Evolutionary conservation across 345 rosid genomes (phyloP), one percentile per base, ranked within the genome.

Genomic region (Pugionium dolabratum): DNA sequence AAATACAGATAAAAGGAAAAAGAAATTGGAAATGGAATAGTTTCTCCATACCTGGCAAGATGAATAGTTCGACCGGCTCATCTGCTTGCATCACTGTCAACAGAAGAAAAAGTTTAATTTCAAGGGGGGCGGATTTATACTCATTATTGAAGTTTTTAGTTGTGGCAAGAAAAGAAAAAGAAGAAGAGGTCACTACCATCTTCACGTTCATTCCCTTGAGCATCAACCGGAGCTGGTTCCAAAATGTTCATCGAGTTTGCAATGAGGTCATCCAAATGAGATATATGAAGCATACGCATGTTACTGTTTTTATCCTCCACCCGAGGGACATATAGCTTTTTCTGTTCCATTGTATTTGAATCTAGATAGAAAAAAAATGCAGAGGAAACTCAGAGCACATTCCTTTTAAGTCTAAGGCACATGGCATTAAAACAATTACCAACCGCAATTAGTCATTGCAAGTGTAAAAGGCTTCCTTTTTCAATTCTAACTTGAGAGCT

Each of bases 241-340:
- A 94, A 81, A 74, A 94, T 94, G 61, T 84, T 72, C 99, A 94
- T 94, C 0, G 99, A 85, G 66, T 94, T 94, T 33, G 96, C 88
- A 75, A 87, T 73, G 7, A 90, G 79, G 78, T 90, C 97, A 49
- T 84, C 83, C 64, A 88, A 76, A 39, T 75, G 81, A 28, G 91
- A 85, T 59, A 90, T 85, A 67, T 81, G 81, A 43, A 90, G 79
- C 97, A 94, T 88, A 46, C 91, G 70, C 97, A 94, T 90, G 76
- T 90, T 79, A 58, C 95, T 71, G 43, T 90, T 90, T 82, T 84
- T 90, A 77, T 94, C 97, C 82, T 90, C 99, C 67, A 94, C 97
- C 10, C 87, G 81, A 8, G 97, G 99, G 53, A 94, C 96, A 80
- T 86, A 90, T 41, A 94, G 83, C 81, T 79, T 88, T 71, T 88